These are phyloP conservation scores for Pseudogymnoascus sp. DNA, from an alignment of 2,329 filamentous ascomycete genomes.

Conservation along the genomic window DNA sequence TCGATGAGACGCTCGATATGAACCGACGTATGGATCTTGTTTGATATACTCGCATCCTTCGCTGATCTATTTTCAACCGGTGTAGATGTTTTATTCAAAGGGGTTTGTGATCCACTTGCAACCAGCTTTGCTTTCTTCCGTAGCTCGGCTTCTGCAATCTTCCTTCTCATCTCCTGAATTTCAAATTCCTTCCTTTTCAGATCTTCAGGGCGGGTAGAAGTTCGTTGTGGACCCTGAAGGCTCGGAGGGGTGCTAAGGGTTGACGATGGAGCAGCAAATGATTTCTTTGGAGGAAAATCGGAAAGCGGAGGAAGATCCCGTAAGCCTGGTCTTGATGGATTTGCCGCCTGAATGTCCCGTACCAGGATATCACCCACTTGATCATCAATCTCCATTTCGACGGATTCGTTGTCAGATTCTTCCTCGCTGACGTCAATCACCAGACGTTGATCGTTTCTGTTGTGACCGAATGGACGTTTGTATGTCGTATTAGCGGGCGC, in stretches of 20 bases:
- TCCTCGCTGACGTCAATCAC: constrained; percentile 80
- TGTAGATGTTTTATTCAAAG: constrained; percentile 15
- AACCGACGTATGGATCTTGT: constrained; percentile 21
- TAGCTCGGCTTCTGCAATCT: constrained; percentile 27
- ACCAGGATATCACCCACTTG: constrained; percentile 38
- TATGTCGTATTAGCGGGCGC: constrained; percentile 25
- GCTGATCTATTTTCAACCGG: constrained; percentile 7
- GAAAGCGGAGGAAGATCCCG: constrained; percentile 39
- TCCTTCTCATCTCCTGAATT: constrained; percentile 50
- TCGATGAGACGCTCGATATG: constrained; percentile 22
- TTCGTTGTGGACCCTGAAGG: constrained; percentile 14
- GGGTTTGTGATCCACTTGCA: constrained; percentile 23
- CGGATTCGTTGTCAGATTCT: constrained; percentile 49
- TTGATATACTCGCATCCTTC: constrained; percentile 10
- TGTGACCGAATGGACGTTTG: constrained; percentile 54
- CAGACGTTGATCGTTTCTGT: constrained; percentile 51
- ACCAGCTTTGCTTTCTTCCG: constrained; percentile 21
- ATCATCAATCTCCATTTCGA: constrained; percentile 55
- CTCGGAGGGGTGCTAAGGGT: constrained; percentile 19
- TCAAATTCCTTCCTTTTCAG: constrained; percentile 45
- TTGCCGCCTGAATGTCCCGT: constrained; percentile 25
- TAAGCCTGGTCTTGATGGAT: constrained; percentile 24
- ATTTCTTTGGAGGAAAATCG: constrained; percentile 27
- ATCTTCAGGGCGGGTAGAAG: constrained; percentile 27
- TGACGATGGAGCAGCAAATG: constrained; percentile 20